Evolutionary conservation across 2,329 filamentous ascomycete genomes (phyloP).

Genomic region (Samsoniella hepiali): DNA sequence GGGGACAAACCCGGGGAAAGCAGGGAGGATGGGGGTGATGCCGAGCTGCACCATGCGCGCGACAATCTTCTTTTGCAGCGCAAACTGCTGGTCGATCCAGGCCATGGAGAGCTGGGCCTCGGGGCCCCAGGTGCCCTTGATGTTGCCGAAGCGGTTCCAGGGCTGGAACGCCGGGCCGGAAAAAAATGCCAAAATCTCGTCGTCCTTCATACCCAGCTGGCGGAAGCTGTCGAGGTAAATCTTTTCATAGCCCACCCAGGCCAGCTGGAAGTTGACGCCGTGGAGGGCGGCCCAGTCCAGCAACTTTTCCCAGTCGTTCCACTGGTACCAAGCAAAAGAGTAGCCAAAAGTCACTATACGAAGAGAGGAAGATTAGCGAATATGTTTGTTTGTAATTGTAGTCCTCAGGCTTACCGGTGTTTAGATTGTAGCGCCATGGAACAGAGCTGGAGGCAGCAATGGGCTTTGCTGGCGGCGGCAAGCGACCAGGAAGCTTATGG

Average conservation of each 20-base stretch:
- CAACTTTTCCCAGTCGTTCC: constrained; percentile 50
- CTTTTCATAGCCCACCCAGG: constrained; percentile 51
- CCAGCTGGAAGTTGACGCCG: constrained; percentile 48
- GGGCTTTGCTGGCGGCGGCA: constrained; percentile 16
- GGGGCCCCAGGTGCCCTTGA: constrained; percentile 47
- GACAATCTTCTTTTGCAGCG: constrained; percentile 46
- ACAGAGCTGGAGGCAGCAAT: constrained; percentile 19
- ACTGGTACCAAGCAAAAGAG: constrained; percentile 25
- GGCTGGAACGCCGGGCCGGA: constrained; percentile 49
- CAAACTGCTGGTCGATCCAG: constrained; percentile 47
- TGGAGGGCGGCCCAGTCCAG: constrained; percentile 51
- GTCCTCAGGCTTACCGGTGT: constrained; percentile 36
- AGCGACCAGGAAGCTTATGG: background rate
- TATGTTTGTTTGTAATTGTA: background rate
- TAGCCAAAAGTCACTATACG: constrained; percentile 12
- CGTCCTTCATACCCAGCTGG: constrained; percentile 42
- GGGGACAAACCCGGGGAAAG: constrained; percentile 50
- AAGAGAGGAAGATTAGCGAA: background rate
- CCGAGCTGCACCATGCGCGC: constrained; percentile 49
- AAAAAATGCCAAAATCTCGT: constrained; percentile 44
- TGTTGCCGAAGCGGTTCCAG: constrained; percentile 54
- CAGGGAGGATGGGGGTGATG: constrained; percentile 49
- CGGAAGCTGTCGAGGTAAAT: constrained; percentile 46
- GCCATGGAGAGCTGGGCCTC: constrained; percentile 34
- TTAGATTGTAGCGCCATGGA: constrained; percentile 43